phyloP scores from a whole-genome alignment of 805 yeast species.

The Saccharomycopsis amapae region DNA sequence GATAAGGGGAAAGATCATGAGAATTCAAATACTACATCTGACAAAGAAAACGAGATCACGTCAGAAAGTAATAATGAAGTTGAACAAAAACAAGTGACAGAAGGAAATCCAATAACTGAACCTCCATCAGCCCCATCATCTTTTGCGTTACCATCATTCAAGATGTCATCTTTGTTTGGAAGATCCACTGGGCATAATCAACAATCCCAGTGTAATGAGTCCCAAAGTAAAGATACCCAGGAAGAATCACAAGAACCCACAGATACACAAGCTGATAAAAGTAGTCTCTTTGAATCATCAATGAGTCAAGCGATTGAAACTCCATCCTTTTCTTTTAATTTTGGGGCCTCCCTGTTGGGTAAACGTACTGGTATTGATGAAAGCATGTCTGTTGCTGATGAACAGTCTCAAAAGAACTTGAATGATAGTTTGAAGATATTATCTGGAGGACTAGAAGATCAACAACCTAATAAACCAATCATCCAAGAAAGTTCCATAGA shows the following conservation, averaged over 20 bases:
- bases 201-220: background rate
- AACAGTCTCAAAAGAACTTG: background rate
- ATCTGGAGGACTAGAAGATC: no score
- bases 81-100: no score
- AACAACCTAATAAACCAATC: background rate
- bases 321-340: background rate
- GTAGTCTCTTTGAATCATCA: no score
- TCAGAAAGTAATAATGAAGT: background rate
- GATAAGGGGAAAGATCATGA: no score
- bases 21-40: background rate
- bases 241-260: background rate
- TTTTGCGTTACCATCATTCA: conserved; percentile 23
- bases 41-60: background rate
- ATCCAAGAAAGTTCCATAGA: background rate
- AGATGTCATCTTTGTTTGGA: conserved; percentile 2
- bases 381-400: background rate
- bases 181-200: background rate
- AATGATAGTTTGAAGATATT: background rate
- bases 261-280: background rate
- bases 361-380: background rate
- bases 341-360: background rate
- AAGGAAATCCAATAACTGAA: no score
- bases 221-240: background rate
- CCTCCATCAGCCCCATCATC: background rate
- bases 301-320: background rate